These are phyloP conservation scores for Marsdenia floribunda DNA, from an alignment of 257 asterid species.

Conservation along the genomic window DNA sequence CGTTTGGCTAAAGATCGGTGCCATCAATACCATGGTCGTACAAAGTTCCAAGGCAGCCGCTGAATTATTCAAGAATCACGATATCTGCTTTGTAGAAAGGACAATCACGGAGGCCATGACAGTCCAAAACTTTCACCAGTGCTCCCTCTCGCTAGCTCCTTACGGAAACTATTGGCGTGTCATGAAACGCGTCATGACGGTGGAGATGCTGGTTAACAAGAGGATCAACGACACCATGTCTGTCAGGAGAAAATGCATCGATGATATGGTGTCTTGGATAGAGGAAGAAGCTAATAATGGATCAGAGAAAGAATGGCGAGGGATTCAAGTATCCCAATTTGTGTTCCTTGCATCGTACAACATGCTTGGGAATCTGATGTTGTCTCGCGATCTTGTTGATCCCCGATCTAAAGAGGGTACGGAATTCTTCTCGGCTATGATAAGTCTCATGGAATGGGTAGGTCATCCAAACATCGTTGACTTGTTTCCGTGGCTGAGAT, in stretches of 20 bases:
- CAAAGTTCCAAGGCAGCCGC: constrained; percentile 27
- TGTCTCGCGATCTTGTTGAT: constrained; percentile 28
- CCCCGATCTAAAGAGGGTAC: constrained; percentile 24
- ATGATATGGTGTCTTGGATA: constrained; percentile 30
- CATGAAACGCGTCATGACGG: constrained; percentile 26
- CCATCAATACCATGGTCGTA: constrained; percentile 27
- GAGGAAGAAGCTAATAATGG: constrained; percentile 7
- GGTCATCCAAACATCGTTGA: constrained; percentile 33
- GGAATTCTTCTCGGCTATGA: constrained; percentile 32
- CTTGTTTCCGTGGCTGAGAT: constrained; percentile 25
- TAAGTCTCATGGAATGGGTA: constrained; percentile 26
- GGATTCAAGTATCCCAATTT: constrained; percentile 19
- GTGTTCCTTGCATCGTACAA: constrained; percentile 33
- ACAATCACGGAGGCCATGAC: constrained; percentile 17
- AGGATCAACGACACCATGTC: constrained; percentile 23
- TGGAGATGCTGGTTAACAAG: constrained; percentile 29
- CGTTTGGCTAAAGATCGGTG: constrained; percentile 29
- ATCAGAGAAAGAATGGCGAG: not conserved
- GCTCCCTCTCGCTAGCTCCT: constrained; percentile 26
- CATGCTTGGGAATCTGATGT: constrained; percentile 31
- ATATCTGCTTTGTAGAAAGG: constrained; percentile 24
- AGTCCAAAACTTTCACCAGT: constrained; percentile 15
- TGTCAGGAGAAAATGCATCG: constrained; percentile 23
- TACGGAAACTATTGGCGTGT: constrained; percentile 32
- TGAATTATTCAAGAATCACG: constrained; percentile 37